Percentiles rank a stretch among this genome's conserved stretches.
These are phyloP conservation scores for Begonia masoniana DNA, from an alignment of 306 rosid species.

Conservation along the genomic window DNA sequence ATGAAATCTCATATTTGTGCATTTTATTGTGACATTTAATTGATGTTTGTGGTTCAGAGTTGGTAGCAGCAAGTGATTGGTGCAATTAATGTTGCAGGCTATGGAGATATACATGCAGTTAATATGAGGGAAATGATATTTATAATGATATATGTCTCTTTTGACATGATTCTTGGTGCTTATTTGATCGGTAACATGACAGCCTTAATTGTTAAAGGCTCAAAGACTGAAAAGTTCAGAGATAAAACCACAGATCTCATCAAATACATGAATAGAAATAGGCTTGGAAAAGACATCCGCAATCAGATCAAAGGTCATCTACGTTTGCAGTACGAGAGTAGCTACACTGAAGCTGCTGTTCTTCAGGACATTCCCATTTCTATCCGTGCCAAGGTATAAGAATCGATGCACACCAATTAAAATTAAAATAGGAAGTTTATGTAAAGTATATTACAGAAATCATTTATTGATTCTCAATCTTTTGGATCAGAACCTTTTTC, in stretches of 20 bases:
- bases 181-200: conserved; percentile 99
- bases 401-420: background rate
- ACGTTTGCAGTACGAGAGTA: conserved; percentile 86
- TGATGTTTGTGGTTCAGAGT: conserved; percentile 5
- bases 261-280: conserved; percentile 84
- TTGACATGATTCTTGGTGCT: conserved; percentile 97
- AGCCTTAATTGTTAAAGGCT: conserved; percentile 96
- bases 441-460: no score
- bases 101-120: conserved; percentile 97
- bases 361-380: conserved; percentile 79
- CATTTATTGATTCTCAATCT: no score
- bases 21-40: no score
- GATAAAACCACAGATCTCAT: conserved; percentile 86
- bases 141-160: conserved; percentile 76
- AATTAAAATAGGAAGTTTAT: no score
- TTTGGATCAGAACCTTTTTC: no score
- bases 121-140: conserved; percentile 96
- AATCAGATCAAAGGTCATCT: conserved; percentile 86
- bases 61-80: conserved; percentile 6
- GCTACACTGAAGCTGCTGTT: conserved; percentile 75
- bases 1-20: no score
- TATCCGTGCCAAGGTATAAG: conserved; percentile 69
- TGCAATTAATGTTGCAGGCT: conserved; percentile 43
- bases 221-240: conserved; percentile 85
- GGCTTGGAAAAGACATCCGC: conserved; percentile 71